Conservation (phyloP, 495 filamentous ascomycete genomes). For the Xylaria grammica region DNA sequence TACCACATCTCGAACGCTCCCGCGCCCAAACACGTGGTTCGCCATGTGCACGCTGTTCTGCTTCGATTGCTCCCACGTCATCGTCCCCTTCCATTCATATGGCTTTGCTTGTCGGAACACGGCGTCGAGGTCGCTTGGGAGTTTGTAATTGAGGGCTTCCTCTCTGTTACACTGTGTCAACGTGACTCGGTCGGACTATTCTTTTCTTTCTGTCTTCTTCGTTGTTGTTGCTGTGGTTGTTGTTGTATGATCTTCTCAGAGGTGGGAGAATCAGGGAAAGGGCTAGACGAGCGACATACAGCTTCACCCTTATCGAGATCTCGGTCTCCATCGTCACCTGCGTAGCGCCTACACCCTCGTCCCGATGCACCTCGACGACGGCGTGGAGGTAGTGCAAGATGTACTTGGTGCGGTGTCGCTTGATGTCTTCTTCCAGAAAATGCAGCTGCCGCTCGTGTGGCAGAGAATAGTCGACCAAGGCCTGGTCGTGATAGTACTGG, state of each 20-base stretch:
- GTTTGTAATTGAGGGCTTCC: constrained; percentile 17
- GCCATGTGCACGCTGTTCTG: background rate
- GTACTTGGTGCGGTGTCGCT: constrained; percentile 19
- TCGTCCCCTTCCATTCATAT: constrained; percentile 11
- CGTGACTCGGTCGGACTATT: too few species aligned
- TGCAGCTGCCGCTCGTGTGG: constrained; percentile 1
- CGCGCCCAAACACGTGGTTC: constrained; percentile 4
- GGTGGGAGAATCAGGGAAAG: background rate
- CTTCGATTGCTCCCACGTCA: constrained; percentile 13
- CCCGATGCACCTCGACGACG: constrained; percentile 17
- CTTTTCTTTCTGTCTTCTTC: too few species aligned
- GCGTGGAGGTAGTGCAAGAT: constrained; percentile 25
- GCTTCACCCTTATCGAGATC: constrained; percentile 1
- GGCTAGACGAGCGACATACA: background rate
- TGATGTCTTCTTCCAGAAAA: constrained; percentile 14
- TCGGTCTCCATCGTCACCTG: constrained; percentile 18
- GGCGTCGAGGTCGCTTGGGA: constrained; percentile 18
- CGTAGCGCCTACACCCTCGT: constrained; percentile 12
- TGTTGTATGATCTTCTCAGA: too few species aligned
- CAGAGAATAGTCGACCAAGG: constrained; percentile 1
- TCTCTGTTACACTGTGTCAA: too few species aligned
- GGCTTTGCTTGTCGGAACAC: constrained; percentile 19
- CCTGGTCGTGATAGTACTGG: constrained; percentile 29
- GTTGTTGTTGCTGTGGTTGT: too few species aligned
- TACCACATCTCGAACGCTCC: constrained; percentile 13